These are phyloP conservation scores for Phanerodontia chrysosporium DNA, from an alignment of 768 basidiomycete species.

Conservation along the genomic window DNA sequence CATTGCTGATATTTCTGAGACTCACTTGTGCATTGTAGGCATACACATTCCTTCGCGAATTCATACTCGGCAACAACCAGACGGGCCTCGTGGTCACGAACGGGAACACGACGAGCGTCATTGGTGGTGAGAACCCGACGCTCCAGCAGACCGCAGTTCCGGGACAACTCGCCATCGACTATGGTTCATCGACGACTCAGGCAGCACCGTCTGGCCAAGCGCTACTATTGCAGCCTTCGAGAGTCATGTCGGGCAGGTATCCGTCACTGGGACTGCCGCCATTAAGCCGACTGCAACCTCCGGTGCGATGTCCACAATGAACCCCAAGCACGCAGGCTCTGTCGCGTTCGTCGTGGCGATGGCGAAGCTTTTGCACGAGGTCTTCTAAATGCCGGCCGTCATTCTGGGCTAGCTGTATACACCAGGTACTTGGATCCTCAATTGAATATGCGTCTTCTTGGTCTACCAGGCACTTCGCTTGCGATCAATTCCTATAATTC, in stretches of 20 bases:
- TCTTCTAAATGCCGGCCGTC: neutral
- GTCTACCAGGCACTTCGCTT: no score
- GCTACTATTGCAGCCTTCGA: conserved; percentile 30
- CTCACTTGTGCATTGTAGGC: conserved; percentile 39
- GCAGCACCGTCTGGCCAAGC: conserved; percentile 22
- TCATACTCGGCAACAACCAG: conserved; percentile 57
- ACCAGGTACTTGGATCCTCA: no score
- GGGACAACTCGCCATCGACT: conserved; percentile 54
- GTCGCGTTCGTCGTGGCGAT: neutral
- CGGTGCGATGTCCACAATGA: neutral
- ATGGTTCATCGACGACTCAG: conserved; percentile 36
- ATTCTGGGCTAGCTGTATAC: no score
- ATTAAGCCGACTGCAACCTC: neutral
- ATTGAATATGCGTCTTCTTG: no score
- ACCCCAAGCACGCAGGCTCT: neutral
- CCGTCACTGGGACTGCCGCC: neutral
- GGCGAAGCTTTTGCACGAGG: neutral
- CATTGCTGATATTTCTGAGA: neutral
- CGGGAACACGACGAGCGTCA: conserved; percentile 26
- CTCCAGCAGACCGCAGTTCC: conserved; percentile 43
- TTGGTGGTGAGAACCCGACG: conserved; percentile 49
- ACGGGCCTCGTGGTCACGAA: conserved; percentile 49
- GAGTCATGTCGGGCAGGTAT: conserved; percentile 9
- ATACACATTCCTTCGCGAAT: conserved; percentile 59
- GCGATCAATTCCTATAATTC: no score